Base-by-base conservation (phyloP, 176 grass and related monocot genomes). In the Triticum turgidum region DNA sequence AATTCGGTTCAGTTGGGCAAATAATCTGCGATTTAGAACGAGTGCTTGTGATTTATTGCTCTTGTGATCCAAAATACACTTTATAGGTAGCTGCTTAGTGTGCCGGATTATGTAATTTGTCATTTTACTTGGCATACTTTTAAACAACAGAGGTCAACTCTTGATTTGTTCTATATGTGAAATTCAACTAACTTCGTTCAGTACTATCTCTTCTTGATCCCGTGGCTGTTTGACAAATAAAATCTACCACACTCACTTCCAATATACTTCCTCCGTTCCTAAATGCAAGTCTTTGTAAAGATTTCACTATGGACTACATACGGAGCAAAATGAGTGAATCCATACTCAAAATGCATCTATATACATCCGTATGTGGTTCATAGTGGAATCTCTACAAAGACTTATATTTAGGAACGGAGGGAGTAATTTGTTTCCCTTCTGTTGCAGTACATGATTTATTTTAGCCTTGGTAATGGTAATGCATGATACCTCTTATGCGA, bases 91-190 rank as follows among this genome's bases (percentile, higher is more conserved):
- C 21, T 84, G 41, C 21, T 63, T 80, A 35, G 10, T 42, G 70
- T 59, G 39, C 12, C 18, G 6, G 5, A 54, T 73, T 84, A 7
- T 69, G 11, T 62, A 61, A 15, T 20, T 25, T 77, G 51, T 42
- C 20, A 37, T 59, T 77, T 38, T 20, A n/a, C 20, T 17, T 72
- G n/a, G 2, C 32, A 65, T 66, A 52, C 37, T 54, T 52, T 41
- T 79, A 42, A 10, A 56, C 12, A 67, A 76, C 37, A 27, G 32
- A 41, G 54, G 75, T 84, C 76, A 89, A 84, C 67, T 24, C 83
- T 37, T 59, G 47, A 14, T n/a, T 5, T 29, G 56, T 51, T 71
- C 1, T 58, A 66, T 65, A 15, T 69, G 30, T 54, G 25, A 63
- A 65, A 41, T 27, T 59, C 75, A 68, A 41, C 41, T 69, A 51